A percentile compares a stretch with the other conserved stretches of the same genome.
These are phyloP conservation scores for Cytospora leucostoma DNA, from an alignment of 2,329 filamentous ascomycete species.

Conservation along the genomic window DNA sequence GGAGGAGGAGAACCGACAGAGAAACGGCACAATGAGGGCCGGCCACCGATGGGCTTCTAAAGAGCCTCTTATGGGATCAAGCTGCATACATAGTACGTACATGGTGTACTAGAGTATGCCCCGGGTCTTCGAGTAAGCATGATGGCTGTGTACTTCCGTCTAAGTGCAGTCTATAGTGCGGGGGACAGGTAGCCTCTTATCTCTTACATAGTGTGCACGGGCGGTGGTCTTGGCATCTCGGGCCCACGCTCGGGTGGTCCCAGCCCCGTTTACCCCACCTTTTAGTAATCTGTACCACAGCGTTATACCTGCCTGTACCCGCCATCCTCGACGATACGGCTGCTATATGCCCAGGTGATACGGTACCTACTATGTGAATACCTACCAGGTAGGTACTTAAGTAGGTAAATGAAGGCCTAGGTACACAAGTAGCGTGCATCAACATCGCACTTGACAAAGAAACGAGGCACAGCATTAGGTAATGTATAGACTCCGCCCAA, in stretches of 20 bases:
- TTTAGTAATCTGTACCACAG: neutral
- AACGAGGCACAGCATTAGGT: neutral
- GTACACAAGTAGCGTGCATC: neutral
- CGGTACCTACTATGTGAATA: too few relatives aligned
- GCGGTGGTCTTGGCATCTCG: neutral
- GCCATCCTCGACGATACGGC: too few relatives aligned
- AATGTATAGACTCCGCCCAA: neutral
- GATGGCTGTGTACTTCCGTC: neutral
- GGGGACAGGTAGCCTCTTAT: neutral
- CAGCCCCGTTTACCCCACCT: neutral
- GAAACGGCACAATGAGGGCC: conserved; percentile 15
- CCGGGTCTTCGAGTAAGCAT: neutral
- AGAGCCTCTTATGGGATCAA: neutral
- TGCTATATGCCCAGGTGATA: too few relatives aligned
- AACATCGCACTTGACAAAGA: conserved; percentile 3
- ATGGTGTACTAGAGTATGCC: neutral
- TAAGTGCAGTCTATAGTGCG: neutral
- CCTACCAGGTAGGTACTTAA: too few relatives aligned
- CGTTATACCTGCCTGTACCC: too few relatives aligned
- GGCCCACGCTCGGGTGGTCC: neutral
- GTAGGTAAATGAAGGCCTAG: too few relatives aligned
- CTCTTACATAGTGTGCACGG: neutral
- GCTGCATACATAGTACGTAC: neutral
- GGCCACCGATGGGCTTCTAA: conserved; percentile 17
- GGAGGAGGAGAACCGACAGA: conserved; percentile 20